Evolutionary conservation across 2,329 filamentous ascomycete genomes (phyloP).

Genomic region (Sporothrix humicola): DNA sequence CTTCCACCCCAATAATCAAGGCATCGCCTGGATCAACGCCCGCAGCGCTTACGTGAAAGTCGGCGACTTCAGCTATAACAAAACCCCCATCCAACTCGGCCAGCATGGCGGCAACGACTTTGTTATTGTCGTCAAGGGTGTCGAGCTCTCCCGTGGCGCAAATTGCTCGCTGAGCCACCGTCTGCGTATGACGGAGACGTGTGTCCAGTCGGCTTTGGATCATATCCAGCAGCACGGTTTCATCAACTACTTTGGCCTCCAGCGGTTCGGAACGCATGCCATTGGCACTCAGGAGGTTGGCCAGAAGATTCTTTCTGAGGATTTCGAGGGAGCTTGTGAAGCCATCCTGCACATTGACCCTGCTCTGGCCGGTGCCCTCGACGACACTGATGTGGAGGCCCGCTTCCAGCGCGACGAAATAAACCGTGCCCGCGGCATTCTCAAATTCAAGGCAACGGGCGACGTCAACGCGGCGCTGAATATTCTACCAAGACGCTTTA

Average conservation of each 20-base stretch:
- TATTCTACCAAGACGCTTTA: constrained; percentile 78
- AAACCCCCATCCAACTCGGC: constrained; percentile 76
- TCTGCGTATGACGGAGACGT: constrained; percentile 51
- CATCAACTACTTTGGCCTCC: constrained; percentile 98
- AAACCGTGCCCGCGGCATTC: constrained; percentile 77
- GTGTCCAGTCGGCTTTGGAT: constrained; percentile 65
- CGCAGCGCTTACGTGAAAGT: constrained; percentile 68
- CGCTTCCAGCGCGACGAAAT: constrained; percentile 75
- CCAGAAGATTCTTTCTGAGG: constrained; percentile 78
- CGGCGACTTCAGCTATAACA: constrained; percentile 81
- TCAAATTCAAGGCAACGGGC: constrained; percentile 70
- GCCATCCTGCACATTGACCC: constrained; percentile 76
- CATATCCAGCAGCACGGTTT: constrained; percentile 78
- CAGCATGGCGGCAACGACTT: constrained; percentile 91
- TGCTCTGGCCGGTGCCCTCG: constrained; percentile 50
- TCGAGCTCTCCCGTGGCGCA: constrained; percentile 61
- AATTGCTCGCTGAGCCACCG: constrained; percentile 56
- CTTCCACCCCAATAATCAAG: constrained; percentile 56
- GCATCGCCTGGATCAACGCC: constrained; percentile 68
- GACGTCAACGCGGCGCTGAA: constrained; percentile 66
- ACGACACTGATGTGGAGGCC: constrained; percentile 51
- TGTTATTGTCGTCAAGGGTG: constrained; percentile 87
- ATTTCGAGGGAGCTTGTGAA: constrained; percentile 81
- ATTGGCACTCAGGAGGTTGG: constrained; percentile 87
- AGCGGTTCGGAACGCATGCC: constrained; percentile 88